phyloP scores from a whole-genome alignment of 108 stramenopile species.

The Fistulifera solaris region DNA sequence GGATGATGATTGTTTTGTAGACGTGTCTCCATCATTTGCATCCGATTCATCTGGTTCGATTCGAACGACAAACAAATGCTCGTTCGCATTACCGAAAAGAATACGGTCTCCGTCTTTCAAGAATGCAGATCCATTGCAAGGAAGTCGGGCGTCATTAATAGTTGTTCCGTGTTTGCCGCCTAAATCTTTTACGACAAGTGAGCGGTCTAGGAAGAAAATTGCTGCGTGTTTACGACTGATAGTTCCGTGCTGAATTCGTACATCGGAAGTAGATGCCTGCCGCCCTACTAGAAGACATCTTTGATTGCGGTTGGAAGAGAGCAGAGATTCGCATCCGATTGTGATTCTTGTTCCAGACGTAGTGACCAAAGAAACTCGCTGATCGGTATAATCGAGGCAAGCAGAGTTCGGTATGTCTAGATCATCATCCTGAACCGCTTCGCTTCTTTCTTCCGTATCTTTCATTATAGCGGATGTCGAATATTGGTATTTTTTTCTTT shows the following conservation, averaged over 20 bases:
- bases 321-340: too few relatives aligned
- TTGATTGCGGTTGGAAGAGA: neutral
- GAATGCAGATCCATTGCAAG: slow-evolving; percentile 17
- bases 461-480: too few relatives aligned
- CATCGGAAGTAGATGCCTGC: slow-evolving; percentile 46
- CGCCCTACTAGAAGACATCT: slow-evolving; percentile 29
- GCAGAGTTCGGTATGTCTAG: too few relatives aligned
- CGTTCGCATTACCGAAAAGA: slow-evolving; percentile 29
- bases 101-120: slow-evolving; percentile 18
- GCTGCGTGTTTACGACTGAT: slow-evolving; percentile 58
- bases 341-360: too few relatives aligned
- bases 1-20: neutral
- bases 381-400: too few relatives aligned
- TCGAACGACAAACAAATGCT: slow-evolving; percentile 9
- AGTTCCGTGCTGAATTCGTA: slow-evolving; percentile 53
- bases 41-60: neutral
- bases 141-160: slow-evolving; percentile 25
- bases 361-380: too few relatives aligned
- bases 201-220: slow-evolving; percentile 21
- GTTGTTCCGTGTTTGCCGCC: slow-evolving; percentile 59
- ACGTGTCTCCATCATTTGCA: neutral
- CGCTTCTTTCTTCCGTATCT: too few relatives aligned
- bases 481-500: too few relatives aligned
- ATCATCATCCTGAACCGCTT: too few relatives aligned
- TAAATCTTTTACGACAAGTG: slow-evolving; percentile 41